These are phyloP conservation scores for Xylaria curta DNA, from an alignment of 495 filamentous ascomycete genomes.

Conservation along the genomic window DNA sequence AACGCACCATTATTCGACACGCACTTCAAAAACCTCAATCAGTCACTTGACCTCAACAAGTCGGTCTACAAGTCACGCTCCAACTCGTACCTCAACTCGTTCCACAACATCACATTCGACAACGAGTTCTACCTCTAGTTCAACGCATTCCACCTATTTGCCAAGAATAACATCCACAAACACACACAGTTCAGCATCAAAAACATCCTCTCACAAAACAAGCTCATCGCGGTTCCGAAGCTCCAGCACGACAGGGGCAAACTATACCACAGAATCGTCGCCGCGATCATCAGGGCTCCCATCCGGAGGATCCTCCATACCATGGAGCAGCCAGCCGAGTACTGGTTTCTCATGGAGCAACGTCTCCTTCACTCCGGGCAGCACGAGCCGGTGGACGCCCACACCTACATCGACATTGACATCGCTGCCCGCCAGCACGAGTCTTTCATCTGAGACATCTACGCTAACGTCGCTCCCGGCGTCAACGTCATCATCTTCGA, in stretches of 20 bases:
- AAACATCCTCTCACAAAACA: background rate
- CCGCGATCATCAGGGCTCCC: constrained; percentile 13
- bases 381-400: constrained; percentile 14
- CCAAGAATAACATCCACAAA: constrained; percentile 1
- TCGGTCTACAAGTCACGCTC: background rate
- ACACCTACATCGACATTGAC: background rate
- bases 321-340: background rate
- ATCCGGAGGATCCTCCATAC: constrained; percentile 11
- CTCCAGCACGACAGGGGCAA: background rate
- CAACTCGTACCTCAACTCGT: background rate
- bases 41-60: constrained; percentile 9
- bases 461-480: constrained; percentile 22
- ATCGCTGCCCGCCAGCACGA: background rate
- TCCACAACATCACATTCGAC: background rate
- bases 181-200: background rate
- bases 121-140: constrained; percentile 14
- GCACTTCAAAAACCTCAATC: background rate
- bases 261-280: background rate
- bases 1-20: background rate
- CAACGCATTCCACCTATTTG: background rate
- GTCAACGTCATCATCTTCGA: background rate
- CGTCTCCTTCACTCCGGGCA: constrained; percentile 20
- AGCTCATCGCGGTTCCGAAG: background rate
- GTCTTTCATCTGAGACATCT: background rate
- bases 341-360: constrained; percentile 21